These are phyloP conservation scores for Tillandsia leiboldiana DNA, from an alignment of 176 grass and related monocot genomes.

Conservation along the genomic window DNA sequence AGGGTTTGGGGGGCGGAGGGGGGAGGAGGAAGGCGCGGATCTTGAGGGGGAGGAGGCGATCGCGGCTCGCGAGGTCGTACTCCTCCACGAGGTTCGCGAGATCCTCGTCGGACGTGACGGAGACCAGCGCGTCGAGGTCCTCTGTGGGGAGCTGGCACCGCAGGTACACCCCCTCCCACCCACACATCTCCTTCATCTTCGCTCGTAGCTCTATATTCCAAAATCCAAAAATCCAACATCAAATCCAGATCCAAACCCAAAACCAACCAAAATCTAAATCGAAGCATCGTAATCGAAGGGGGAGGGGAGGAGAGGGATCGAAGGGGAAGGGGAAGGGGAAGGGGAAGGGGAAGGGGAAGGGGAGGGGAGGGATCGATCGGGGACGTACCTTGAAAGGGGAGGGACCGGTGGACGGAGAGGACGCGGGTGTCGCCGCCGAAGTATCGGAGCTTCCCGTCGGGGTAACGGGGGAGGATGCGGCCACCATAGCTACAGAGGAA, in stretches of 20 bases:
- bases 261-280: background rate
- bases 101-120: constrained; percentile 59
- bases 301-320: background rate
- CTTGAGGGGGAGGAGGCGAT: constrained; percentile 31
- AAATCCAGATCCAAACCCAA: background rate
- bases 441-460: constrained; percentile 67
- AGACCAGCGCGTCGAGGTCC: constrained; percentile 78
- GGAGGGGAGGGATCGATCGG: background rate
- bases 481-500: constrained; percentile 82
- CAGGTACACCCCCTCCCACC: constrained; percentile 30
- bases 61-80: constrained; percentile 40
- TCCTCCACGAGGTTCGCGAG: constrained; percentile 47
- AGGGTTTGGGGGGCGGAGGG: background rate
- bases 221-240: background rate
- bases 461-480: constrained; percentile 57
- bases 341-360: background rate
- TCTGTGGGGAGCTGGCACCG: constrained; percentile 78
- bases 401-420: constrained; percentile 40
- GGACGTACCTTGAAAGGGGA: constrained; percentile 41
- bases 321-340: constrained; percentile 15
- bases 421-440: constrained; percentile 69
- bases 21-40: constrained; percentile 59
- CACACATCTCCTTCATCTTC: constrained; percentile 61
- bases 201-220: constrained; percentile 36
- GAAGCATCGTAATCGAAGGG: background rate